Evolutionary conservation across 768 basidiomycete species (phyloP).

Genomic region (Chlorophyllum brunneum): DNA sequence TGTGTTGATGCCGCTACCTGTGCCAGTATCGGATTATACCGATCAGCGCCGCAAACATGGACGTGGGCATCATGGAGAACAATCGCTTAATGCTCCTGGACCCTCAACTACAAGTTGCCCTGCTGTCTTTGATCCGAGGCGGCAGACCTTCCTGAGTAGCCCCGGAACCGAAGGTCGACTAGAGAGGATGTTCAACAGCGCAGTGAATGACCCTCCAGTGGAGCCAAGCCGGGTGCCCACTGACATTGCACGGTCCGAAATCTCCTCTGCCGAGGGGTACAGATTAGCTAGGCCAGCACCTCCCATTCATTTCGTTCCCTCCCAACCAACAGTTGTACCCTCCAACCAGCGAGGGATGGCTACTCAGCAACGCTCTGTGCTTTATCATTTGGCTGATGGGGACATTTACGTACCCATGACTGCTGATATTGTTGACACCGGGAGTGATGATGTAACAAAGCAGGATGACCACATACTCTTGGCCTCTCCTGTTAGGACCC

Average conservation of each 20-base stretch:
- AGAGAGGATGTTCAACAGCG: background rate
- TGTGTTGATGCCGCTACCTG: constrained; percentile 5
- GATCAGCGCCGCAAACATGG: background rate
- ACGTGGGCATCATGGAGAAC: background rate
- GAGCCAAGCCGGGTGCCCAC: background rate
- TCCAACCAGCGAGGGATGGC: background rate
- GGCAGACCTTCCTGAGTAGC: background rate
- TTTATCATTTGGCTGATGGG: constrained; percentile 1
- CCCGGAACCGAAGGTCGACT: background rate
- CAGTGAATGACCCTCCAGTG: background rate
- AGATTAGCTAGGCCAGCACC: background rate
- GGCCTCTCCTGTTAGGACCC: background rate
- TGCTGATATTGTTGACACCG: background rate
- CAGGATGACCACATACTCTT: background rate
- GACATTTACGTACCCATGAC: background rate
- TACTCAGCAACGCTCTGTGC: background rate
- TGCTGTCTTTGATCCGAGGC: background rate
- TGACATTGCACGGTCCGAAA: background rate
- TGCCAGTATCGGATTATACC: background rate
- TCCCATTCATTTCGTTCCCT: background rate
- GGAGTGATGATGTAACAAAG: background rate
- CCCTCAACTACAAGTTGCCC: background rate
- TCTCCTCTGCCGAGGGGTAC: constrained; percentile 3
- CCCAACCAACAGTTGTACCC: background rate
- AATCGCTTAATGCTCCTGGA: background rate